phyloP scores from a whole-genome alignment of 129 eudicot species.

The Apium graveolens region DNA sequence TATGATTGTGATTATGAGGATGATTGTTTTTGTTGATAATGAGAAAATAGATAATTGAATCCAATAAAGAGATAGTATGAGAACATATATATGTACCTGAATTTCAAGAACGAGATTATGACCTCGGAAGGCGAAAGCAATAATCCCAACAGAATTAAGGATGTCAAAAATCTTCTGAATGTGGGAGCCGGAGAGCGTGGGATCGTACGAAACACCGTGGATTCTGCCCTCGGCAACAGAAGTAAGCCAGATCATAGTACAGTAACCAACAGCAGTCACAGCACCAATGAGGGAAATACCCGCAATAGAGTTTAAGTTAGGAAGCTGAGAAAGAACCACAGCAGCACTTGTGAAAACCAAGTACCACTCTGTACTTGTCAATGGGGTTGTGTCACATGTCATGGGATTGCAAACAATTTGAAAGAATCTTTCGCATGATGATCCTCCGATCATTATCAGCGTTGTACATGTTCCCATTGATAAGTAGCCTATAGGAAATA shows the following conservation, averaged over 20 bases:
- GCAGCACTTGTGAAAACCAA: constrained; percentile 62
- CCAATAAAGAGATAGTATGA: no score
- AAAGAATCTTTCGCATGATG: constrained; percentile 42
- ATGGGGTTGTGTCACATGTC: constrained; percentile 30
- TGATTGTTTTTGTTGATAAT: no score
- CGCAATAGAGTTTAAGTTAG: constrained; percentile 79
- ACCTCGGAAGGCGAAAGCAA: constrained; percentile 77
- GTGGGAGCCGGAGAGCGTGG: constrained; percentile 14
- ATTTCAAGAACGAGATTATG: constrained; percentile 84
- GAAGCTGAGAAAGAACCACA: constrained; percentile 61
- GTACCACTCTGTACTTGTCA: constrained; percentile 64
- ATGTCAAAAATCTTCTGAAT: constrained; percentile 31
- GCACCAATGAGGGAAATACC: constrained; percentile 71
- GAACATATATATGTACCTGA: constrained; percentile 34
- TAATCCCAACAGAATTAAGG: constrained; percentile 63
- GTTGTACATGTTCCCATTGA: constrained; percentile 60
- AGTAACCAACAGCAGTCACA: constrained; percentile 60
- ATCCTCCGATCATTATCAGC: constrained; percentile 54
- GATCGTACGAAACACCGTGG: constrained; percentile 40
- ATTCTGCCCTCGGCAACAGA: constrained; percentile 53
- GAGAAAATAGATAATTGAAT: no score
- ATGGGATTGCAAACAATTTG: constrained; percentile 37
- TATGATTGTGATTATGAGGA: no score
- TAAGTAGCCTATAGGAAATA: constrained; percentile 40
- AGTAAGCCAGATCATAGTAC: constrained; percentile 53